Percentiles rank a stretch among this genome's conserved stretches.
Conservation (phyloP, 352 stramenopile genomes). For the Phytophthora vignae region DNA sequence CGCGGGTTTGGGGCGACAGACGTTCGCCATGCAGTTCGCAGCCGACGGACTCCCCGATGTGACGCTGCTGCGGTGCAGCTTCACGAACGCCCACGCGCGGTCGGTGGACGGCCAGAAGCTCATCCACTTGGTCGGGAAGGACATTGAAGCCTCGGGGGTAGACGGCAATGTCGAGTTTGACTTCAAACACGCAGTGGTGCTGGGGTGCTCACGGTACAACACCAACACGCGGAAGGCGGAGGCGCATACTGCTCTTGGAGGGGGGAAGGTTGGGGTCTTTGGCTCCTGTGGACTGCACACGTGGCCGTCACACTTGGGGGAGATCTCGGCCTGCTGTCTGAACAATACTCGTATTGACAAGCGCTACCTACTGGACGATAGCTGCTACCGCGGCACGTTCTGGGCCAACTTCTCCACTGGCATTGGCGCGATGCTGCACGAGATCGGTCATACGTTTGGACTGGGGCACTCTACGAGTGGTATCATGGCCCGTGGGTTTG, state of each 20-base stretch:
- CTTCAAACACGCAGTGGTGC: conserved; percentile 78
- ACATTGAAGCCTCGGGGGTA: conserved; percentile 52
- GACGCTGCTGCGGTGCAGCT: conserved; percentile 59
- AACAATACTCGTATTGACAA: conserved; percentile 68
- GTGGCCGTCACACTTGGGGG: conserved; percentile 58
- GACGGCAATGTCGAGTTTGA: conserved; percentile 40
- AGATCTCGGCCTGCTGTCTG: conserved; percentile 60
- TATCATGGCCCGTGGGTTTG: conserved; percentile 78
- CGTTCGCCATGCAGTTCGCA: conserved; percentile 65
- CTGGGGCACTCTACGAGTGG: conserved; percentile 63
- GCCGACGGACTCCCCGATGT: conserved; percentile 62
- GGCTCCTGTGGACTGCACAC: conserved; percentile 72
- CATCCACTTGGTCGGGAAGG: conserved; percentile 55
- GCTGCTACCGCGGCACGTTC: conserved; percentile 59
- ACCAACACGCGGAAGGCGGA: conserved; percentile 52
- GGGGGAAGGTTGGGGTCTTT: conserved; percentile 67
- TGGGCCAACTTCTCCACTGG: conserved; percentile 75
- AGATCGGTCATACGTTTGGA: conserved; percentile 69
- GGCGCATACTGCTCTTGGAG: conserved; percentile 67
- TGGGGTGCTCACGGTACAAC: conserved; percentile 75
- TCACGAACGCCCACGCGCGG: conserved; percentile 57
- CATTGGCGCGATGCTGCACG: conserved; percentile 71
- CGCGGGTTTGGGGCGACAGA: conserved; percentile 48
- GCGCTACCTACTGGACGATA: conserved; percentile 62
- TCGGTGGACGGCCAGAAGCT: conserved; percentile 68